phyloP scores from a whole-genome alignment of 352 stramenopile genomes.

The Peronospora belbahrii region DNA sequence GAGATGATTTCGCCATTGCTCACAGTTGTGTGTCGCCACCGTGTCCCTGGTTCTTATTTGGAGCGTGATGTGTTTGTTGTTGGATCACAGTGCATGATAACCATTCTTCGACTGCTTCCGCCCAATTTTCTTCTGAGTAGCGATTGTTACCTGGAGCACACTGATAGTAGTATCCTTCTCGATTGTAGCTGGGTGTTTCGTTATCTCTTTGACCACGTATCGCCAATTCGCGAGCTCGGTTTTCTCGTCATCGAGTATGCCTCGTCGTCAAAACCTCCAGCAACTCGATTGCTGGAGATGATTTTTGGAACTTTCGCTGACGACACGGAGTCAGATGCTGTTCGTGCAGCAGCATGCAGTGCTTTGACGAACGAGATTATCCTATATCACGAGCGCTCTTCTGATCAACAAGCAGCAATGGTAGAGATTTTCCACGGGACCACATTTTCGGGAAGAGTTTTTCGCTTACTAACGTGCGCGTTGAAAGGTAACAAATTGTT shows the following conservation, averaged over 20 bases:
- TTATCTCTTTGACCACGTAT: conserved; percentile 51
- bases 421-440: conserved; percentile 13
- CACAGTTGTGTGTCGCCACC: conserved; percentile 41
- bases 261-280: background rate
- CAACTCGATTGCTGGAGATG: conserved; percentile 33
- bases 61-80: conserved; percentile 33
- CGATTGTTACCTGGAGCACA: conserved; percentile 22
- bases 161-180: conserved; percentile 28
- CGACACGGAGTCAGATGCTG: conserved; percentile 41
- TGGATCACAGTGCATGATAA: conserved; percentile 35
- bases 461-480: conserved; percentile 15
- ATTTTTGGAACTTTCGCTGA: conserved; percentile 43
- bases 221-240: conserved; percentile 39
- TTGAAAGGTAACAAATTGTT: conserved; percentile 30
- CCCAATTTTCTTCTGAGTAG: conserved; percentile 13
- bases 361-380: conserved; percentile 27
- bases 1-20: conserved; percentile 40
- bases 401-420: conserved; percentile 14
- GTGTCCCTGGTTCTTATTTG: conserved; percentile 44
- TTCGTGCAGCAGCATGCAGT: conserved; percentile 36
- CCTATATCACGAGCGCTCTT: conserved; percentile 7
- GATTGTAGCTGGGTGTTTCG: conserved; percentile 44
- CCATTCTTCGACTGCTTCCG: conserved; percentile 22
- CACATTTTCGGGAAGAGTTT: conserved; percentile 11
- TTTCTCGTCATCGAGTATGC: conserved; percentile 25